Conservation (phyloP, 768 basidiomycete species). For the Amanita rimosa region DNA sequence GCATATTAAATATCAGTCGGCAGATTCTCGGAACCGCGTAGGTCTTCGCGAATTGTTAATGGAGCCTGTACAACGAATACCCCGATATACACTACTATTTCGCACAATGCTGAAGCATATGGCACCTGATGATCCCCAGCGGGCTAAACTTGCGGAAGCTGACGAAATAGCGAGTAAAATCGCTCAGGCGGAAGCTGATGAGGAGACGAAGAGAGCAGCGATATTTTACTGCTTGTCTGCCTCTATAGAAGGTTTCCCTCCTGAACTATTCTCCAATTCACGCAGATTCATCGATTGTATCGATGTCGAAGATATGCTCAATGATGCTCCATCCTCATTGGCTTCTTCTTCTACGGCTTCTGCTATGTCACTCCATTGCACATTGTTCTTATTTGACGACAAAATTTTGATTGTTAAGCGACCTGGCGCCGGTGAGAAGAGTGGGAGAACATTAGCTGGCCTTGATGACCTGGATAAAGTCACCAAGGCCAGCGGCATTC, state of each 20-base stretch:
- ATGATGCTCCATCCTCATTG: constrained; percentile 38
- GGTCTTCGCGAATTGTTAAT: constrained; percentile 87
- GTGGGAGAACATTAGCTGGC: constrained; percentile 60
- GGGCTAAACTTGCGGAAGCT: constrained; percentile 70
- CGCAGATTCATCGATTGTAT: constrained; percentile 86
- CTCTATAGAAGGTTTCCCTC: constrained; percentile 85
- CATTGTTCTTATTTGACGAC: constrained; percentile 90
- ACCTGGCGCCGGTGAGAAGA: constrained; percentile 63
- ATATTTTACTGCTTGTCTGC: constrained; percentile 79
- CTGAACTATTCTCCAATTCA: constrained; percentile 79
- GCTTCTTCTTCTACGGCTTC: constrained; percentile 29
- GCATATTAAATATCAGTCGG: constrained; percentile 80
- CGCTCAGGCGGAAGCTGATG: constrained; percentile 85
- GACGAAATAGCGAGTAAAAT: constrained; percentile 85
- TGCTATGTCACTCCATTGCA: constrained; percentile 59
- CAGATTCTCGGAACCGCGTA: constrained; percentile 68
- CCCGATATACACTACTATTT: constrained; percentile 87
- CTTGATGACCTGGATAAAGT: constrained; percentile 71
- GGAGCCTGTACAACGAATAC: constrained; percentile 95
- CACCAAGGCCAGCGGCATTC: constrained; percentile 49
- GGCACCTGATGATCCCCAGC: constrained; percentile 66
- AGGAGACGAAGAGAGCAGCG: constrained; percentile 81
- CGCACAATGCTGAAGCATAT: constrained; percentile 89
- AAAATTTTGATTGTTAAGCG: constrained; percentile 88
- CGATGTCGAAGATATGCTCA: constrained; percentile 77